These are phyloP conservation scores for Fraxinus sp. DNA, from an alignment of 305 asterid species.

Conservation along the genomic window DNA sequence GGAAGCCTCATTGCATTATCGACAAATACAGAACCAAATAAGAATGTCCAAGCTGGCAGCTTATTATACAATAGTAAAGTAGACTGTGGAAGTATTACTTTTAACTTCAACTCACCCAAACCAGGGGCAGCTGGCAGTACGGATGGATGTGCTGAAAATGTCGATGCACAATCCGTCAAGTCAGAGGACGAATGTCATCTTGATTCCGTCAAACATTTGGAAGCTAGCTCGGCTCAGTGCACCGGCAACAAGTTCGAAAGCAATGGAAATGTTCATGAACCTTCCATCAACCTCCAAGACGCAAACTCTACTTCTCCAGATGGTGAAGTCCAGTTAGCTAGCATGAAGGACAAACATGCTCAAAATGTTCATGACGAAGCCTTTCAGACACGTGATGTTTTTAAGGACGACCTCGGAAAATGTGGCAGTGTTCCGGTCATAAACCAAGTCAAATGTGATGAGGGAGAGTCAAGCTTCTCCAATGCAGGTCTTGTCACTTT, in stretches of 20 bases:
- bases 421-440: slow-evolving; percentile 14
- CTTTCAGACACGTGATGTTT: slow-evolving; percentile 9
- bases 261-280: slow-evolving; percentile 17
- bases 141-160: slow-evolving; percentile 23
- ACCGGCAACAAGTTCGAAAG: slow-evolving; percentile 3
- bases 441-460: slow-evolving; percentile 36
- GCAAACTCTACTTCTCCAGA: slow-evolving; percentile 19
- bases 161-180: slow-evolving; percentile 20
- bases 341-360: not conserved
- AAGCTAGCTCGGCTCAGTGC: slow-evolving; percentile 30
- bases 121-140: slow-evolving; percentile 19
- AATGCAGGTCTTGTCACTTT: slow-evolving; percentile 51
- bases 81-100: slow-evolving; percentile 47
- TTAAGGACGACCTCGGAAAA: slow-evolving; percentile 17
- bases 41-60: slow-evolving; percentile 28
- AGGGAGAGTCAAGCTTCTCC: slow-evolving; percentile 82
- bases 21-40: slow-evolving; percentile 29
- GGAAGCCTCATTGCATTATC: slow-evolving; percentile 29
- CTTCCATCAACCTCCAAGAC: slow-evolving; percentile 14
- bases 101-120: slow-evolving; percentile 37
- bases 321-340: slow-evolving; percentile 1
- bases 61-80: slow-evolving; percentile 44
- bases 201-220: slow-evolving; percentile 22
- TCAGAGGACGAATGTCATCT: slow-evolving; percentile 15
- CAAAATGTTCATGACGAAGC: slow-evolving; percentile 16